Conservation (phyloP, 305 asterid species). For the Plantago coronopus region DNA sequence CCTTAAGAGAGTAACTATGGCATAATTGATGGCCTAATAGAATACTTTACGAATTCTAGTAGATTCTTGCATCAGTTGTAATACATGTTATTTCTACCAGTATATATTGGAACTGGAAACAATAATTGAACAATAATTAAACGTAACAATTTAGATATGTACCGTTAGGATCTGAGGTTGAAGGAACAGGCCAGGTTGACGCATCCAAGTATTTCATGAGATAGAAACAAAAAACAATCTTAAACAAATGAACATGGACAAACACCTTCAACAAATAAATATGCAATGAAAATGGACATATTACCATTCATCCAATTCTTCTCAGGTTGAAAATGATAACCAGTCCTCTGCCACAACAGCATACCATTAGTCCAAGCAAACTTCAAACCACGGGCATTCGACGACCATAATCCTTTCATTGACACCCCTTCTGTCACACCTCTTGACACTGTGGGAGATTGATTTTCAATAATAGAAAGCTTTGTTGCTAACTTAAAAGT, state of each 20-base stretch:
- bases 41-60: background rate
- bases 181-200: background rate
- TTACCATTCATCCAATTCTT: constrained; percentile 12
- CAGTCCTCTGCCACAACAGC: constrained; percentile 11
- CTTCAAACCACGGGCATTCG: background rate
- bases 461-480: background rate
- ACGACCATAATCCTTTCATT: background rate
- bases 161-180: constrained; percentile 15
- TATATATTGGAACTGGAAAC: no score
- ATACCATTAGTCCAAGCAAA: constrained; percentile 7
- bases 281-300: background rate
- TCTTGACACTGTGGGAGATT: background rate
- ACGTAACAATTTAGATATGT: background rate
- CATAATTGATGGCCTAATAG: background rate
- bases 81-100: background rate
- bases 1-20: background rate
- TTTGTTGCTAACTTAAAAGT: background rate
- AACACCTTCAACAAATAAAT: background rate
- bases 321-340: constrained; percentile 10
- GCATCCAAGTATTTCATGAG: background rate
- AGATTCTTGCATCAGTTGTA: background rate
- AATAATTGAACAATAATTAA: background rate
- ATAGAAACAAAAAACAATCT: background rate
- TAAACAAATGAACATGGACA: background rate
- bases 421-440: no score